These are phyloP conservation scores for Penicillium corylophilum DNA, from an alignment of 2,329 filamentous ascomycete genomes.

Conservation along the genomic window DNA sequence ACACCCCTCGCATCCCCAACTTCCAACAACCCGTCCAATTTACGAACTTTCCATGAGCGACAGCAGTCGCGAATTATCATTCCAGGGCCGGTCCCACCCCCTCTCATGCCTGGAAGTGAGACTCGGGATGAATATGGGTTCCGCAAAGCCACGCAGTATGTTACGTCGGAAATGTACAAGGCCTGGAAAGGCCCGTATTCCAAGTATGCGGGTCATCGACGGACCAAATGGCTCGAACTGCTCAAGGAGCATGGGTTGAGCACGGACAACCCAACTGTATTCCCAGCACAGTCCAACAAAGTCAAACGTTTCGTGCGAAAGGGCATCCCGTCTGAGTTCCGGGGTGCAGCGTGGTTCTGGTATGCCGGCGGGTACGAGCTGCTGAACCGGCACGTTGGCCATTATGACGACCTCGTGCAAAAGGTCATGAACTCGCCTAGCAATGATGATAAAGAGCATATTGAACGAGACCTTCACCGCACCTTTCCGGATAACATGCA, in stretches of 20 bases:
- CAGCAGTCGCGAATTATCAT: slow-evolving; percentile 30
- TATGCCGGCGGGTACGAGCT: slow-evolving; percentile 86
- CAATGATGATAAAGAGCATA: slow-evolving; percentile 78
- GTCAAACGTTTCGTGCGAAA: slow-evolving; percentile 89
- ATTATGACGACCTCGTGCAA: slow-evolving; percentile 71
- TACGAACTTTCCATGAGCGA: slow-evolving; percentile 17
- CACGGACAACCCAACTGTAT: slow-evolving; percentile 69
- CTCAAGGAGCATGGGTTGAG: slow-evolving; percentile 74
- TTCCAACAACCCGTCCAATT: slow-evolving; percentile 5
- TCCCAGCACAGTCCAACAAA: slow-evolving; percentile 77
- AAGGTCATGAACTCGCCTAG: slow-evolving; percentile 64
- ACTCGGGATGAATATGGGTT: slow-evolving; percentile 85
- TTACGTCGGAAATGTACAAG: slow-evolving; percentile 76
- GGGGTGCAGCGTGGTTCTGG: slow-evolving; percentile 96
- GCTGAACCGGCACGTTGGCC: slow-evolving; percentile 69
- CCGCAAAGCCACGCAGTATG: slow-evolving; percentile 79
- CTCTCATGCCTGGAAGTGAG: slow-evolving; percentile 30
- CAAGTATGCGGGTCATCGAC: slow-evolving; percentile 70
- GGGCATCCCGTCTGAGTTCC: slow-evolving; percentile 89
- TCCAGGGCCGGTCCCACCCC: slow-evolving; percentile 41
- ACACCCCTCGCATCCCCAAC: slow-evolving; percentile 1
- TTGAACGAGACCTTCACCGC: slow-evolving; percentile 88
- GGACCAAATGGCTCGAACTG: slow-evolving; percentile 77
- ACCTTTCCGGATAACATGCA: slow-evolving; percentile 93
- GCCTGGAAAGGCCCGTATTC: slow-evolving; percentile 75